Percentiles rank a stretch among this genome's conserved stretches.
phyloP scores from a whole-genome alignment of 164 flowering plant species.

The Magnolia officinalis region DNA sequence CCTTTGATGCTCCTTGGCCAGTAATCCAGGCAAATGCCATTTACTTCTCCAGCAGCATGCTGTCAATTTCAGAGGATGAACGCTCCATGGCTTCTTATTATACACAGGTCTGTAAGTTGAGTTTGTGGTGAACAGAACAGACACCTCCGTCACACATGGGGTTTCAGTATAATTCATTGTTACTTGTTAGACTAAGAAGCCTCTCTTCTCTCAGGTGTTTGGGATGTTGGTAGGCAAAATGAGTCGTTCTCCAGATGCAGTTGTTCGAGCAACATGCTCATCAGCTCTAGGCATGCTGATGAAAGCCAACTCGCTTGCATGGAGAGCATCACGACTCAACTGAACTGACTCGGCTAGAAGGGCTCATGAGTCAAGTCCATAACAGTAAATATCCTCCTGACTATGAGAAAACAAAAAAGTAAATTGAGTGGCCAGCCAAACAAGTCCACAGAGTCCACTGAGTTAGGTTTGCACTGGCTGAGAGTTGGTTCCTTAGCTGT shows the following conservation, averaged over 20 bases:
- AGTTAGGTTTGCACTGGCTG: background rate
- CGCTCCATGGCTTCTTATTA: constrained; percentile 54
- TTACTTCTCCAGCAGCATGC: constrained; percentile 64
- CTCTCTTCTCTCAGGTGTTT: constrained; percentile 54
- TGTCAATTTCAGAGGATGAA: constrained; percentile 70
- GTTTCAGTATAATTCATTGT: background rate
- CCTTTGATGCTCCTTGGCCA: constrained; percentile 95
- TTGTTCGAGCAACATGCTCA: constrained; percentile 80
- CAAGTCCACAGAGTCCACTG: constrained; percentile 13
- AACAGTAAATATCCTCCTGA: background rate
- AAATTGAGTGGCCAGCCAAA: background rate
- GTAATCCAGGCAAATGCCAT: constrained; percentile 92
- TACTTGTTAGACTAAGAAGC: background rate
- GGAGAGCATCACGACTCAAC: constrained; percentile 55
- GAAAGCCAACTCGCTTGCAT: constrained; percentile 49
- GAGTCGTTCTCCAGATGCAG: constrained; percentile 69
- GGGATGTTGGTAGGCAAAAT: constrained; percentile 65
- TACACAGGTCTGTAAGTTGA: constrained; percentile 52
- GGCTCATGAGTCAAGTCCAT: constrained; percentile 21
- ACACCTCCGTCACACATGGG: background rate
- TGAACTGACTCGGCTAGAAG: constrained; percentile 30
- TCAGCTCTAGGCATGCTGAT: constrained; percentile 69
- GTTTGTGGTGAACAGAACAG: background rate
- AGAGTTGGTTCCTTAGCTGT: background rate
- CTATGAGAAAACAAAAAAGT: background rate